These are phyloP conservation scores for Oryza australiensis DNA, from an alignment of 176 grass and related monocot species.

Conservation along the genomic window DNA sequence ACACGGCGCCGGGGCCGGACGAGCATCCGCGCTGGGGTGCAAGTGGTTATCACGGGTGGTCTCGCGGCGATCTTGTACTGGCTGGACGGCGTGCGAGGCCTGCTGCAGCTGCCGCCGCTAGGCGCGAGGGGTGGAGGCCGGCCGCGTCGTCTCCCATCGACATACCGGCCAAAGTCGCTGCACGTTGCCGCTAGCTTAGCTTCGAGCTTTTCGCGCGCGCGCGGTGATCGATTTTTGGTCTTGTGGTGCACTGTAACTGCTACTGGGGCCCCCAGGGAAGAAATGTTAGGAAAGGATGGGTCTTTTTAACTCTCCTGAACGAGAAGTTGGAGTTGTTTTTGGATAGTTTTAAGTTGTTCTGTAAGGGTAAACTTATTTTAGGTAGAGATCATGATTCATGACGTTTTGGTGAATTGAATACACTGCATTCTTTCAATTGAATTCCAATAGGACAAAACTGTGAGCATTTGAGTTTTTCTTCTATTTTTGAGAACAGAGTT, in stretches of 20 bases:
- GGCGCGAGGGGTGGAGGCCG: constrained; percentile 3
- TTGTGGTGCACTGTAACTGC: no score
- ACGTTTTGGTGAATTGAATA: not conserved
- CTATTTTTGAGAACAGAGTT: not conserved
- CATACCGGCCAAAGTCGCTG: constrained; percentile 9
- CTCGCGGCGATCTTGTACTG: not conserved
- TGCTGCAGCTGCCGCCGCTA: not conserved
- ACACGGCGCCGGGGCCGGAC: constrained; percentile 1
- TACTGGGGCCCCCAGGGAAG: no score
- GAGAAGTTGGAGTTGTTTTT: no score
- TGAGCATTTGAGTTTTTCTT: not conserved
- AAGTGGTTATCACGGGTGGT: not conserved
- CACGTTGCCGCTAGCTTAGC: not conserved
- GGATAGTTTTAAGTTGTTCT: not conserved
- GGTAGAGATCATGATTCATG: no score
- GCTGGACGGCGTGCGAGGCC: not conserved
- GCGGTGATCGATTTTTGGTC: not conserved
- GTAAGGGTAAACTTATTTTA: no score
- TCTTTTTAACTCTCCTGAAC: no score
- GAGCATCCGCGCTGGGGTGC: not conserved
- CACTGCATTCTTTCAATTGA: not conserved
- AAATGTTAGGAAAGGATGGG: no score
- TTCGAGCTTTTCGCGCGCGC: not conserved
- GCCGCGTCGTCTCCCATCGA: constrained; percentile 29
- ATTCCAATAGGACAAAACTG: not conserved